phyloP scores from a whole-genome alignment of 2,329 filamentous ascomycete species.

The Talaromyces sp. region DNA sequence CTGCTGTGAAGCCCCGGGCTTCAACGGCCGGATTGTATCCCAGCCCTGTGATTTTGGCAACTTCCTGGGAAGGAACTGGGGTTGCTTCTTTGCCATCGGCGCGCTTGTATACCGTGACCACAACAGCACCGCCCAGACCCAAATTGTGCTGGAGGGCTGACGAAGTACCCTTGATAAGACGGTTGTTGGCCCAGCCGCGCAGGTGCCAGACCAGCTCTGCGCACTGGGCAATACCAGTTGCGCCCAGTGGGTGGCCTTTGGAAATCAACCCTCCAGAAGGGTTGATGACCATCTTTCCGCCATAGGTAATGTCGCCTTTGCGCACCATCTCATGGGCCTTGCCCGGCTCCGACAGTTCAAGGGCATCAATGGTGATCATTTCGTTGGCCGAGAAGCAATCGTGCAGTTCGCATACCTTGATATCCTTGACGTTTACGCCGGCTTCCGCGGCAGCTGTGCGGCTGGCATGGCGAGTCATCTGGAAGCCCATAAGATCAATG shows the following conservation, averaged over 20 bases:
- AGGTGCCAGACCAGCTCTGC: constrained; percentile 94
- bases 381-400: constrained; percentile 97
- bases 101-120: constrained; percentile 83
- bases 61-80: constrained; percentile 55
- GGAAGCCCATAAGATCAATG: constrained; percentile 85
- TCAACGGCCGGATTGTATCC: constrained; percentile 91
- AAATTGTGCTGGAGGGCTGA: constrained; percentile 87
- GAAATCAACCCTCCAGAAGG: constrained; percentile 91
- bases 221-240: constrained; percentile 91
- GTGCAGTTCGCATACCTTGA: constrained; percentile 85
- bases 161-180: constrained; percentile 61
- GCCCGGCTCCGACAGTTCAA: constrained; percentile 71
- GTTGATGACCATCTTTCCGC: constrained; percentile 76
- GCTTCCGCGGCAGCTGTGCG: constrained; percentile 69
- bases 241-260: constrained; percentile 91
- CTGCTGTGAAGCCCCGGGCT: constrained; percentile 80
- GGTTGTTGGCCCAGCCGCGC: constrained; percentile 92
- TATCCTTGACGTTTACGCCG: constrained; percentile 54
- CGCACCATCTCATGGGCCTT: constrained; percentile 91
- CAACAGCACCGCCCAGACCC: constrained; percentile 82
- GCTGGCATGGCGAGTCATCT: constrained; percentile 72
- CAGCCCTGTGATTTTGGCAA: constrained; percentile 62
- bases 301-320: constrained; percentile 84
- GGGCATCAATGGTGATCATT: constrained; percentile 81
- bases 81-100: constrained; percentile 66